Base-by-base conservation (phyloP, 371 early-diverging fungal genomes). In the Syncephalastrum racemosum region DNA sequence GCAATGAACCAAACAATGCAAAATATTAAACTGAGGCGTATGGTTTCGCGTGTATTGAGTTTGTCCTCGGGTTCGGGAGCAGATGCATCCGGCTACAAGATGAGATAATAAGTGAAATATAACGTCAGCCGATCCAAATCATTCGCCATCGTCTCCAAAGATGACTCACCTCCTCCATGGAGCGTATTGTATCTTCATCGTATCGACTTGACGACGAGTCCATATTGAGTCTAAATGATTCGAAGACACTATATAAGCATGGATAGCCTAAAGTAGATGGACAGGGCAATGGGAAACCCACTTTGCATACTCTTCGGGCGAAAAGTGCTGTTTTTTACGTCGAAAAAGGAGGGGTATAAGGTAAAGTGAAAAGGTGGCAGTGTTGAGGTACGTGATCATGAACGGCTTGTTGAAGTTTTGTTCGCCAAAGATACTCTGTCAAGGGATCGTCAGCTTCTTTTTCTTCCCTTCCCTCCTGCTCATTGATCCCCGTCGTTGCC, bases 1-100 rank as follows among this genome's bases (percentile, higher is more conserved):
- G 92, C 91, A 50, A 73, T 60, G 70, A 90, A 93, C 91, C 93
- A 91, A 23, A 92, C 71, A 24, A 89, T 71, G 68, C 91, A 90
- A 59, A 92, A 92, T 1, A 71, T 67, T n/a, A 90, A 58, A 13
- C 90, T 85, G 40, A 92, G 73, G 56, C 77, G 66, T 7, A 89
- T 86, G 4, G 89, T 83, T 64, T 90, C 66, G n/a, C 44, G 57
- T 7, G 75, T 75, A 14, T 63, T 68, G 22, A 78, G 52, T 36
- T 71, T 68, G 16, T 63, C 60, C 36, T 31, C 36, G 10, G 36
- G 36, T 31, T 31, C 36, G 36, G 36, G 36, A 12, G 36, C 6
- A 31, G 36, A 31, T 31, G 36, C 10, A 31, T 31, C 36, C 36
- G 36, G 36, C 36, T 31, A 12, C 36, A 31, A 31, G 36, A 31